Percentiles rank a stretch among this genome's conserved stretches.
Evolutionary conservation across 257 asterid genomes (phyloP).

Genomic region (Solanum chiquidenum): DNA sequence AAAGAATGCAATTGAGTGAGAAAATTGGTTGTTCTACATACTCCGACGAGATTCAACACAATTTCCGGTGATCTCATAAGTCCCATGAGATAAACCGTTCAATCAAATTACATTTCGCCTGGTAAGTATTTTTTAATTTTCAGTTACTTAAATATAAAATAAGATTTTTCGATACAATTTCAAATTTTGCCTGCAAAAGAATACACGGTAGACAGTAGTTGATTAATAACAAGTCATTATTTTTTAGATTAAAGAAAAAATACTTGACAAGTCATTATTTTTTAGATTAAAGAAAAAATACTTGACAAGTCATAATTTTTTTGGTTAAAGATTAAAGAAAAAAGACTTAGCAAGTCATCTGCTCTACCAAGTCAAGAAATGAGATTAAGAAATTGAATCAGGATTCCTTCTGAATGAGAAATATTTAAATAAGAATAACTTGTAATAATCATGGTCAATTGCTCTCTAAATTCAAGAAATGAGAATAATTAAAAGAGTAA

Average conservation of each 20-base stretch:
- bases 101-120: background rate
- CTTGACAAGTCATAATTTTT: too few relatives aligned
- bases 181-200: too few relatives aligned
- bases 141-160: too few relatives aligned
- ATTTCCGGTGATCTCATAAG: slow-evolving; percentile 22
- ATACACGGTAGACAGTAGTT: background rate
- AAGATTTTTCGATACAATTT: background rate
- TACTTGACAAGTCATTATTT: background rate
- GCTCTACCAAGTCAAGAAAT: too few relatives aligned
- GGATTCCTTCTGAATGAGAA: background rate
- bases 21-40: slow-evolving; percentile 19
- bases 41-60: slow-evolving; percentile 25
- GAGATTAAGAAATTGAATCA: background rate
- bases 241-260: background rate
- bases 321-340: too few relatives aligned
- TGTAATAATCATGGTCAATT: background rate
- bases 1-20: slow-evolving; percentile 23
- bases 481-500: background rate
- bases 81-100: background rate
- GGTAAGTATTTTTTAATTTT: background rate
- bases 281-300: too few relatives aligned
- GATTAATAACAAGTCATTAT: background rate
- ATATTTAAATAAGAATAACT: too few relatives aligned
- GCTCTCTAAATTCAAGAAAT: background rate
- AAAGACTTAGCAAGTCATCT: background rate